These are phyloP conservation scores for Globisporangium heterothallicum DNA, from an alignment of 352 stramenopile species.

Conservation along the genomic window DNA sequence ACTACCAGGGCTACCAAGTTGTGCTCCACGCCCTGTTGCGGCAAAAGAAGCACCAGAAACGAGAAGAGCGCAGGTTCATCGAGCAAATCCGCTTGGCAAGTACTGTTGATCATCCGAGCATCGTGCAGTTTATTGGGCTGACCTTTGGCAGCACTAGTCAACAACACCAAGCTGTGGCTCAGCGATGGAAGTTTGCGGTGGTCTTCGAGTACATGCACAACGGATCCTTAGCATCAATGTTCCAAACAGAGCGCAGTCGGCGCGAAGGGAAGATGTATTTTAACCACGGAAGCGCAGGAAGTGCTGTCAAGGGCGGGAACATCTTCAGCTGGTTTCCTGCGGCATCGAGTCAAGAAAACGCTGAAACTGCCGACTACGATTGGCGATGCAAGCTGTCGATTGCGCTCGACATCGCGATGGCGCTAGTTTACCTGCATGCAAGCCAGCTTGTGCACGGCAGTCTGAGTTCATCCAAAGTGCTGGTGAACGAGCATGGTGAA, in stretches of 20 bases:
- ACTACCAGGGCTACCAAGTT: conserved; percentile 70
- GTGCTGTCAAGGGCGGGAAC: conserved; percentile 22
- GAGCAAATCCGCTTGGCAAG: conserved; percentile 65
- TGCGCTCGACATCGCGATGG: conserved; percentile 77
- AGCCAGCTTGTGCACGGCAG: conserved; percentile 54
- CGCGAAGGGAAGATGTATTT: conserved; percentile 54
- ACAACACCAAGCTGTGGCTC: conserved; percentile 8
- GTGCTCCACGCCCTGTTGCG: conserved; percentile 55
- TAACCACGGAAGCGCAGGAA: conserved; percentile 16
- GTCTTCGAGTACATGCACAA: conserved; percentile 77
- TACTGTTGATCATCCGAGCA: conserved; percentile 50
- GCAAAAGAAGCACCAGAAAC: conserved; percentile 31
- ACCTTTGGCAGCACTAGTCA: conserved; percentile 44
- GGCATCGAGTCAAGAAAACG: conserved; percentile 18
- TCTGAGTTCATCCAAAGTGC: conserved; percentile 56
- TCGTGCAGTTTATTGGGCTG: conserved; percentile 79
- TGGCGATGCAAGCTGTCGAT: conserved; percentile 74
- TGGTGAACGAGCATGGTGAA: conserved; percentile 69
- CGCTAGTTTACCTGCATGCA: conserved; percentile 66
- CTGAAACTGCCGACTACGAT: conserved; percentile 37
- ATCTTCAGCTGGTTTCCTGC: conserved; percentile 55
- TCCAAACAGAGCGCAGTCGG: conserved; percentile 44
- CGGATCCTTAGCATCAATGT: conserved; percentile 55
- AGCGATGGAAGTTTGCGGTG: conserved; percentile 55
- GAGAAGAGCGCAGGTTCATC: conserved; percentile 48